A percentile compares a stretch with the other conserved stretches of the same genome.
phyloP scores from a whole-genome alignment of 1,284 basidiomycete genomes.

The Pulveroboletus sp. region DNA sequence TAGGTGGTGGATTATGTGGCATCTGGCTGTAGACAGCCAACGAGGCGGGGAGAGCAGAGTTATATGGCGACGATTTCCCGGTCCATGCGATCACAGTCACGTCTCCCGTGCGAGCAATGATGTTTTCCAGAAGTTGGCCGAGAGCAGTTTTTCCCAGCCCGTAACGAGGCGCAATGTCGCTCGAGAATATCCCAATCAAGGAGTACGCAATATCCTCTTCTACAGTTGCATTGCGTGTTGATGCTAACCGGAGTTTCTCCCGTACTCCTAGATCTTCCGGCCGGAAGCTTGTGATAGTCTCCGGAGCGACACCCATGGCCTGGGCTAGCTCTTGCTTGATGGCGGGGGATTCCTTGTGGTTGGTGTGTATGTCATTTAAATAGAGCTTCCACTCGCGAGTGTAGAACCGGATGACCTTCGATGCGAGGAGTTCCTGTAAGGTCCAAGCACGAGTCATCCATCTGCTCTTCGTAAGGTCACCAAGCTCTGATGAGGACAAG shows the following conservation, averaged over 20 bases:
- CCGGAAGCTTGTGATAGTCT: constrained; percentile 2
- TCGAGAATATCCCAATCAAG: constrained; percentile 11
- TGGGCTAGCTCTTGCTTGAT: constrained; percentile 7
- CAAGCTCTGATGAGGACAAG: background rate
- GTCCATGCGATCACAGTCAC: constrained; percentile 8
- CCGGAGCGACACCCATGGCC: background rate
- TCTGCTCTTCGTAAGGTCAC: constrained; percentile 7
- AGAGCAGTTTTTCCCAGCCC: background rate
- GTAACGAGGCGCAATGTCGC: background rate
- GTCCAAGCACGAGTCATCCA: constrained; percentile 24
- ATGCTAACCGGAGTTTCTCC: constrained; percentile 14
- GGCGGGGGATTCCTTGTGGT: constrained; percentile 15
- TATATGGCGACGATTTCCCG: background rate
- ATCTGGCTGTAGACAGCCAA: background rate
- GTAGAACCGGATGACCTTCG: constrained; percentile 15
- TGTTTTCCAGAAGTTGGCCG: constrained; percentile 2
- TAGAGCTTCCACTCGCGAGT: constrained; percentile 10
- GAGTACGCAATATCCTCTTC: constrained; percentile 5
- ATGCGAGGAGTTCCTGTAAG: constrained; percentile 16
- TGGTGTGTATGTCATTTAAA: background rate
- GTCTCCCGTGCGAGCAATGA: constrained; percentile 12
- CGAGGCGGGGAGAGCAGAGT: background rate
- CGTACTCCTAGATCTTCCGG: constrained; percentile 3
- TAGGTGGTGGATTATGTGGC: background rate
- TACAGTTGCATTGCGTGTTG: background rate